A percentile compares a stretch with the other conserved stretches of the same genome.
These are phyloP conservation scores for Heliamphora exappendiculata DNA, from an alignment of 148 eudicot genomes.

Conservation along the genomic window DNA sequence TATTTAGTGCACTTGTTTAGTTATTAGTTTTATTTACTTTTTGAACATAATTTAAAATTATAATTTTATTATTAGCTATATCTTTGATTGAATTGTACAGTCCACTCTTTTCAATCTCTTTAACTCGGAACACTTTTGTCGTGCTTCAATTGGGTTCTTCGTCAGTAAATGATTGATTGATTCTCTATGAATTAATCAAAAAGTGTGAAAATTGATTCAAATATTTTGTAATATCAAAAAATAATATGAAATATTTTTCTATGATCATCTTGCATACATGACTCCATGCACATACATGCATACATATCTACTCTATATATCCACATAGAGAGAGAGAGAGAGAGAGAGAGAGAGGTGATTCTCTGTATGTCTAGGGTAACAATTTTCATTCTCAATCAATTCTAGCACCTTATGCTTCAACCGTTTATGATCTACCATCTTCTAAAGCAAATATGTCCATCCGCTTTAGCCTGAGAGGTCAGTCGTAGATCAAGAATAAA, in stretches of 20 bases:
- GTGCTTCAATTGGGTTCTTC: too few relatives aligned
- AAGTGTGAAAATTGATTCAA: too few relatives aligned
- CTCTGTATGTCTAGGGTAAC: conserved; percentile 20
- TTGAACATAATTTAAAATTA: too few relatives aligned
- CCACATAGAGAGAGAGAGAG: conserved; percentile 8
- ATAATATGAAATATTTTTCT: not conserved
- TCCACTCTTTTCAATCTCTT: too few relatives aligned
- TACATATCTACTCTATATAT: not conserved
- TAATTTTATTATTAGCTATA: too few relatives aligned
- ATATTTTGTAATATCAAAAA: not conserved
- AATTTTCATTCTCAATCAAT: conserved; percentile 25
- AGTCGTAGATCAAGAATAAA: not conserved
- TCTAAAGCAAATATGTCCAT: not conserved
- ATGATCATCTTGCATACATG: not conserved
- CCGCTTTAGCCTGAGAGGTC: not conserved
- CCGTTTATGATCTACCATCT: not conserved
- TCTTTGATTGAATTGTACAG: too few relatives aligned
- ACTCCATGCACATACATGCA: not conserved
- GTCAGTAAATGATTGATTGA: too few relatives aligned
- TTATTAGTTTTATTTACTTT: too few relatives aligned
- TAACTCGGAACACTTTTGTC: too few relatives aligned
- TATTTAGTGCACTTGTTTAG: not conserved
- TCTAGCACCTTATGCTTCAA: conserved; percentile 18
- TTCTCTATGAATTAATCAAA: too few relatives aligned
- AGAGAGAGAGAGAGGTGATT: conserved; percentile 15